Conservation (phyloP, 73 alveolate genomes). For the Blepharisma stoltei region DNA sequence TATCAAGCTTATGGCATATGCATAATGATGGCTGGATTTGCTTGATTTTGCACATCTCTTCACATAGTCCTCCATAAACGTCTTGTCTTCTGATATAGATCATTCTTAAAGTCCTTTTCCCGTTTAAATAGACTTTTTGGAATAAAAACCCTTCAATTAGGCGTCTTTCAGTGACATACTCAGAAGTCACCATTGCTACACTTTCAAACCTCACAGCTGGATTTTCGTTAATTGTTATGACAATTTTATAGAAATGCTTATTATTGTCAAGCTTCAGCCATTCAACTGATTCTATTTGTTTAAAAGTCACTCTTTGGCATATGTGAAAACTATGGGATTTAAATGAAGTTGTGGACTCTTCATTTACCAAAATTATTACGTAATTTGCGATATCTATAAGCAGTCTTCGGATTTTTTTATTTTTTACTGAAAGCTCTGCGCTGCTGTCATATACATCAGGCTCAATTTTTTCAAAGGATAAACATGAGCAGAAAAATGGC, state of each 20-base stretch:
- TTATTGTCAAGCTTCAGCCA: too few relatives aligned
- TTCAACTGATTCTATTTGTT: too few relatives aligned
- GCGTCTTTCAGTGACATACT: not conserved
- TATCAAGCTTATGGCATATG: not conserved
- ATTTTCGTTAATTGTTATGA: not conserved
- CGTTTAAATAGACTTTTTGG: not conserved
- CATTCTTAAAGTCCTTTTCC: slow-evolving; percentile 14
- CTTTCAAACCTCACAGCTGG: slow-evolving; percentile 7
- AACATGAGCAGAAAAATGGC: slow-evolving; percentile 23
- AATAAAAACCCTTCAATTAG: not conserved
- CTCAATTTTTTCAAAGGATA: not conserved
- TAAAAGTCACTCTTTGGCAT: too few relatives aligned
- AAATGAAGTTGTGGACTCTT: too few relatives aligned
- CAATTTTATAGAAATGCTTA: too few relatives aligned
- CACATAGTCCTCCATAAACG: slow-evolving; percentile 27
- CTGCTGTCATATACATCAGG: too few relatives aligned
- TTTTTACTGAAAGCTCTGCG: too few relatives aligned
- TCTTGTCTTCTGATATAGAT: slow-evolving; percentile 21
- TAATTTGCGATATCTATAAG: too few relatives aligned
- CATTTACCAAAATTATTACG: too few relatives aligned
- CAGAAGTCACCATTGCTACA: slow-evolving; percentile 1
- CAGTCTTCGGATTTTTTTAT: too few relatives aligned
- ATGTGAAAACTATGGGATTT: too few relatives aligned
- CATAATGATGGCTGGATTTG: not conserved
- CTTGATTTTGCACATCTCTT: not conserved